These are phyloP conservation scores for Colletotrichum sp. DNA, from an alignment of 2,329 filamentous ascomycete genomes.

Conservation along the genomic window DNA sequence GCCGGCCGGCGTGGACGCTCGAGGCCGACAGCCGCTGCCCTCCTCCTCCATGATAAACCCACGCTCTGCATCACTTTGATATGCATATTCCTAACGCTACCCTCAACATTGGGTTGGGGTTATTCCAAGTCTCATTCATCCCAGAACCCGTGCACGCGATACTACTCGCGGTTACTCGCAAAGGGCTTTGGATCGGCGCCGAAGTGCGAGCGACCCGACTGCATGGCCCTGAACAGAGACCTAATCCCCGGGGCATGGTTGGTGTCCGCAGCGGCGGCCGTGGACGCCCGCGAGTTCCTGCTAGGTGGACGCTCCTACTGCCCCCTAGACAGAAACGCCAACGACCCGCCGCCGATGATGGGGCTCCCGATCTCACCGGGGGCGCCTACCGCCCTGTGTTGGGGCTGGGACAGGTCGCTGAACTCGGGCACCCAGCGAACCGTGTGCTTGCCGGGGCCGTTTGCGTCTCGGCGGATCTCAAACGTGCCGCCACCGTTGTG, in stretches of 20 bases:
- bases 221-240: slow-evolving; percentile 1
- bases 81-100: neutral
- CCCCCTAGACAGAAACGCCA: slow-evolving; percentile 25
- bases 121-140: neutral
- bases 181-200: neutral
- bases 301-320: slow-evolving; percentile 6
- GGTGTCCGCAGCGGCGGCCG: neutral
- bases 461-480: slow-evolving; percentile 63
- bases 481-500: slow-evolving; percentile 93
- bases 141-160: neutral
- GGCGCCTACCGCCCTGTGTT: slow-evolving; percentile 54
- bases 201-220: neutral
- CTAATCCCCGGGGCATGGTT: neutral
- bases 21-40: neutral
- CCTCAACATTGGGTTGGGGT: neutral
- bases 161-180: neutral
- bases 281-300: neutral
- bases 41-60: neutral
- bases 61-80: neutral
- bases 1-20: neutral
- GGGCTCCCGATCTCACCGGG: slow-evolving; percentile 77
- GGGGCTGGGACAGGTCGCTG: slow-evolving; percentile 40
- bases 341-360: slow-evolving; percentile 48
- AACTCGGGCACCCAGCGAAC: slow-evolving; percentile 64
- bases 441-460: slow-evolving; percentile 38